Conservation (phyloP, 768 basidiomycete species). For the Pleurotus tuber-regium region DNA sequence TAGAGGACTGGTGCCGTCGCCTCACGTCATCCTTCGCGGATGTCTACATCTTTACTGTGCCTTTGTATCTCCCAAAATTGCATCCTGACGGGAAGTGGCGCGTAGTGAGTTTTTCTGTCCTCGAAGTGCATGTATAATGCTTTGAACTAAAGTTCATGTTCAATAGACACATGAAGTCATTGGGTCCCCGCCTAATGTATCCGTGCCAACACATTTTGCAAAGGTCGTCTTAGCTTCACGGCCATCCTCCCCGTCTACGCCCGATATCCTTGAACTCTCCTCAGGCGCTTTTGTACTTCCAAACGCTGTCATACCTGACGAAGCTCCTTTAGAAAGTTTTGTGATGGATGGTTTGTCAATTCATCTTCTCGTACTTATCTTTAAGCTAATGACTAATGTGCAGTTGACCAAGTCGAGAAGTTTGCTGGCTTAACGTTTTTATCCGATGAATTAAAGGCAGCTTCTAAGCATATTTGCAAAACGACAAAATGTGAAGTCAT, state of each 20-base stretch:
- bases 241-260: slow-evolving; percentile 71
- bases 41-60: slow-evolving; percentile 97
- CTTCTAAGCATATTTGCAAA: slow-evolving; percentile 85
- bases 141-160: neutral
- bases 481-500: slow-evolving; percentile 86
- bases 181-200: slow-evolving; percentile 83
- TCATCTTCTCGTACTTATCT: neutral
- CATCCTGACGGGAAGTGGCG: slow-evolving; percentile 93
- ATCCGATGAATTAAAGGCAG: slow-evolving; percentile 70
- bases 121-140: neutral
- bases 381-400: slow-evolving; percentile 1
- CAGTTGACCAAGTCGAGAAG: slow-evolving; percentile 91
- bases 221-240: slow-evolving; percentile 86
- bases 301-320: slow-evolving; percentile 89
- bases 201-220: slow-evolving; percentile 97
- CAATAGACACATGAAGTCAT: slow-evolving; percentile 92
- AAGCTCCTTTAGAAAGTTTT: slow-evolving; percentile 77
- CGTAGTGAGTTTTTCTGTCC: slow-evolving; percentile 62
- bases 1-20: slow-evolving; percentile 93
- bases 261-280: slow-evolving; percentile 70
- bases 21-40: slow-evolving; percentile 87
- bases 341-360: slow-evolving; percentile 66
- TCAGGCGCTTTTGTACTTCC: slow-evolving; percentile 96
- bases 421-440: slow-evolving; percentile 88
- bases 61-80: slow-evolving; percentile 88